Base-by-base conservation (phyloP, 768 basidiomycete species). In the Russula dissimulans region DNA sequence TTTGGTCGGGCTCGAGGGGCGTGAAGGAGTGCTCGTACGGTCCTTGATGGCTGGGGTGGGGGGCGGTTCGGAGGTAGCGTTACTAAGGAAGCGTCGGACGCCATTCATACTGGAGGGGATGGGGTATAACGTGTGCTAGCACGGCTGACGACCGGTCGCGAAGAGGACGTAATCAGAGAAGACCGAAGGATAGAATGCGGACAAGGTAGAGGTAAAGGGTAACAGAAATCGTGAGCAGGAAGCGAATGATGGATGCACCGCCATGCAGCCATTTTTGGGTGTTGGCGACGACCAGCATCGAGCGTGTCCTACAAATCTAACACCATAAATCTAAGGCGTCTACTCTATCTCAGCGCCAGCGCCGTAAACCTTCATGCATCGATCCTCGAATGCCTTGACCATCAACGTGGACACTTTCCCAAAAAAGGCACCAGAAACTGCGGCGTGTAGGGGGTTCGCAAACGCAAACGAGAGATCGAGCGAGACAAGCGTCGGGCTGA, bases 341-440 rank as follows among this genome's bases (percentile, higher is more conserved):
- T 51, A 57, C 9, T 51, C 42, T 51, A 44, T 11, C 42, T 26
- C 22, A 10, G 34, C 34, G 2, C 17, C 72, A 18, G 69, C 70
- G 5, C 90, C 88, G 67, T 93, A 94, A 5, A 95, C 76, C 53
- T 79, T 75, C 57, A 77, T 47, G 71, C 92, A 95, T 31, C 94
- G 81, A 64, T 86, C 79, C 74, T 97, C 94, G 67, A 99, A 99
- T 1, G 95, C 94, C 55, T 86, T 76, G 26, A 97, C 86, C 92
- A 97, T 97, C 73, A 87, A 79, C 65, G 82, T 82, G 3, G 90
- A 89, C 5, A 97, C 86, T 69, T 89, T 84, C 9, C 88, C 88
- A 69, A 97, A 91, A 70, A 97, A 93, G 3, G 84, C 76, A 22
- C 85, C 79, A 4, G 91, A 89, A n/a, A 95, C 79, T 5, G 84